Base-by-base conservation (phyloP, 1,139 yeast species). In the Suhomyces chickasaworum region DNA sequence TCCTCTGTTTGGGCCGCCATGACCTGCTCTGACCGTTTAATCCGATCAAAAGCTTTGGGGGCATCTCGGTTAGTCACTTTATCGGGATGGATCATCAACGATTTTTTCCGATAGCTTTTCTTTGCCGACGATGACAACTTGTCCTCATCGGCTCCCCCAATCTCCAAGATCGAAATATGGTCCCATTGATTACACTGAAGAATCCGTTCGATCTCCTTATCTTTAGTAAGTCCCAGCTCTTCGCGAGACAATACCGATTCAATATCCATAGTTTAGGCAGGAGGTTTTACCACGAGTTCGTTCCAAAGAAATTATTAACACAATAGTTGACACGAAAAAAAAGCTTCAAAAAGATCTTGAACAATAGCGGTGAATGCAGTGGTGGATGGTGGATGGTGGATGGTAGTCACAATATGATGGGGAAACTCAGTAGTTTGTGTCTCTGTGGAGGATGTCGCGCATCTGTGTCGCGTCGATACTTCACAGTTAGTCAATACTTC, bases 71-170 rank as follows among this genome's bases (percentile, higher is more conserved):
- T 79, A 39, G 66, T 62, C 1, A 81, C 73, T 55, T 83, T 84
- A 58, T 85, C 91, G 0, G 91, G 91, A 59, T 85, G 91, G 32
- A 85, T 80, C 49, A 83, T 62, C 35, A 84, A 64, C 7, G 89
- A 81, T 60, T 81, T 83, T 61, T 74, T 77, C 31, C 89, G 64
- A 58, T 77, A 85, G 35, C 68, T 57, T 49, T 71, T 77, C 51
- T 74, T 77, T 45, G 82, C 73, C 18, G 34, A 25, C 39, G 46
- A 65, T 66, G 29, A 56, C 45, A 41, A 60, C 49, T 49, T 69
- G 55, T n/a, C 78, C 2, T 32, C 25, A 74, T 55, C 53, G 5
- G 41, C 37, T 0, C 86, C 86, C 46, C 73, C 77, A 2, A 83
- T 64, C 39, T 78, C 83, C 22, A 84, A 64, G 2, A 84, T 70